Evolutionary conservation across 75 land plant genomes (phyloP).

Genomic region (Gnetum montanum): DNA sequence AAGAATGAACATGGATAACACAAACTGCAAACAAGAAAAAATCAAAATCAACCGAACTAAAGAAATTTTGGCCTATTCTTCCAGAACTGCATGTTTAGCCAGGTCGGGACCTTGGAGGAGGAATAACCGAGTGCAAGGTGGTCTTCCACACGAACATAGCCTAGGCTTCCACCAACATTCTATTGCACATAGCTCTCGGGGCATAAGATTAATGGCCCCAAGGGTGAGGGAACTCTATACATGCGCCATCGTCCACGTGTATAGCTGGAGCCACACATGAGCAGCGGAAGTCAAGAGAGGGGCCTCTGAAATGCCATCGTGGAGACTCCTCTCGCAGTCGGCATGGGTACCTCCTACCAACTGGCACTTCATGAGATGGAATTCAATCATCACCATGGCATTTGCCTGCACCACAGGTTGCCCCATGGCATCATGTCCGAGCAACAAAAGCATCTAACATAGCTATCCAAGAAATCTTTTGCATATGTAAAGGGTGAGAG

Average conservation of each 20-base stretch:
- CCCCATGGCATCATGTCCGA: constrained; percentile 55
- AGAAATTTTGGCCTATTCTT: too few relatives aligned
- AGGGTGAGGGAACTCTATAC: constrained; percentile 90
- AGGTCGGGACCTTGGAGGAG: too few relatives aligned
- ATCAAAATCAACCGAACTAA: too few relatives aligned
- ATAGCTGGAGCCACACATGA: constrained; percentile 96
- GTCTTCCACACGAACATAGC: constrained; percentile 90
- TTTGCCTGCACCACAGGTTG: constrained; percentile 46
- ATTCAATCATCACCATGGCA: constrained; percentile 58
- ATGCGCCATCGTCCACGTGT: constrained; percentile 78
- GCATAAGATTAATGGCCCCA: constrained; percentile 94
- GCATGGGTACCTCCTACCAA: constrained; percentile 86
- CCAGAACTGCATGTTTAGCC: too few relatives aligned
- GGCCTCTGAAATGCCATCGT: constrained; percentile 93
- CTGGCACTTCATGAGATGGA: constrained; percentile 74
- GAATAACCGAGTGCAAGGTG: too few relatives aligned
- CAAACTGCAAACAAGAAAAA: too few relatives aligned
- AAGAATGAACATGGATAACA: too few relatives aligned
- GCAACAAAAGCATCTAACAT: constrained; percentile 81
- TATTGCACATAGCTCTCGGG: constrained; percentile 85
- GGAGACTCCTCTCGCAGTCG: constrained; percentile 82
- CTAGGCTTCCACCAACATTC: constrained; percentile 88
- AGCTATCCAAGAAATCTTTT: constrained; percentile 75
- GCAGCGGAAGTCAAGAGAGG: constrained; percentile 94
- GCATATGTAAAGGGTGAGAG: constrained; percentile 98